Conservation (phyloP, 768 basidiomycete genomes). For the Suillus paluster region DNA sequence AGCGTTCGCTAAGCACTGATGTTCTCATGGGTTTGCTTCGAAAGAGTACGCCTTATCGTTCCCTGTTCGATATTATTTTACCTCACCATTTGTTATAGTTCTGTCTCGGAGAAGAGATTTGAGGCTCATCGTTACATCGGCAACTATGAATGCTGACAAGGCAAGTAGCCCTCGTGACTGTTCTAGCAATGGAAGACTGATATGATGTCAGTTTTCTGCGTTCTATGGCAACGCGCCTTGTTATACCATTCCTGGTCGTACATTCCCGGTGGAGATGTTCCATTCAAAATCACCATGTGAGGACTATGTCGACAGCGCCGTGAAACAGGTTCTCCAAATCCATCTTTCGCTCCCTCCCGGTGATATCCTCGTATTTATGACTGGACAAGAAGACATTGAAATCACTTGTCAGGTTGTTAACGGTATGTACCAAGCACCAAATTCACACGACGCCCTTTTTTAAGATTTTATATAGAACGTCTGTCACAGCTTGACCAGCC, state of each 20-base stretch:
- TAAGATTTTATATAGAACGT: conserved; percentile 64
- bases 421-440: conserved; percentile 54
- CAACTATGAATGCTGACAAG: conserved; percentile 99
- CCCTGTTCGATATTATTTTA: not conserved
- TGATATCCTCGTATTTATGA: conserved; percentile 99
- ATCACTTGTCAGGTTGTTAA: conserved; percentile 93
- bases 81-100: conserved; percentile 45
- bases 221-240: conserved; percentile 96
- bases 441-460: not conserved
- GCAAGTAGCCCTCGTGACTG: conserved; percentile 41
- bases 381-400: conserved; percentile 99
- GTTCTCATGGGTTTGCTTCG: conserved; percentile 95
- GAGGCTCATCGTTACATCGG: conserved; percentile 97
- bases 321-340: conserved; percentile 97
- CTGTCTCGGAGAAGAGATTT: conserved; percentile 90
- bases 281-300: conserved; percentile 98
- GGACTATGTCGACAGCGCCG: conserved; percentile 97
- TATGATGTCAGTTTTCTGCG: conserved; percentile 77
- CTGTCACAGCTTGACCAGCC: conserved; percentile 92
- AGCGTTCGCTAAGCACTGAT: conserved; percentile 95
- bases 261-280: conserved; percentile 97
- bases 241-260: conserved; percentile 93
- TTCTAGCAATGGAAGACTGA: conserved; percentile 6
- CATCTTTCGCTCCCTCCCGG: conserved; percentile 92
- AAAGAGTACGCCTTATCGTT: conserved; percentile 69